phyloP scores from a whole-genome alignment of 352 stramenopile genomes.

The Phytophthora crassamura region DNA sequence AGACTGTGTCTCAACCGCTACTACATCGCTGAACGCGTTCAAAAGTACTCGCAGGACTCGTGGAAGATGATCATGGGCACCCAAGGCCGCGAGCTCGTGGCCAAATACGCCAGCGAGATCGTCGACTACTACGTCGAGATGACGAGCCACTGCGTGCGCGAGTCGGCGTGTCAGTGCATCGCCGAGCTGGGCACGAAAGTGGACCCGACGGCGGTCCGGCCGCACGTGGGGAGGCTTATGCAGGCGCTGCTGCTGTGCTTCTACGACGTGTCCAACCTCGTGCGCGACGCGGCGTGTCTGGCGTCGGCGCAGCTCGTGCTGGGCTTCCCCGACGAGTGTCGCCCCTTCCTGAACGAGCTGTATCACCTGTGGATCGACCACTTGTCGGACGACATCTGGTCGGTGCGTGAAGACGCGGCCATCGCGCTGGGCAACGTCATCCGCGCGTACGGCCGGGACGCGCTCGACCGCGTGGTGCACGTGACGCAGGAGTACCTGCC shows the following conservation, averaged over 20 bases:
- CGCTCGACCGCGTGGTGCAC: constrained; percentile 77
- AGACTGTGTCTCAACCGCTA: constrained; percentile 98
- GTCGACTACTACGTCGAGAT: constrained; percentile 97
- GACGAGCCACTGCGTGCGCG: constrained; percentile 95
- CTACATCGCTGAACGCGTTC: constrained; percentile 97
- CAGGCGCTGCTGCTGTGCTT: constrained; percentile 95
- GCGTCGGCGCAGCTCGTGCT: constrained; percentile 82
- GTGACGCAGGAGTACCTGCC: constrained; percentile 76
- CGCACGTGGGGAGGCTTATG: constrained; percentile 74
- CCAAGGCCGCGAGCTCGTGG: constrained; percentile 84
- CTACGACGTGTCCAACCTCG: constrained; percentile 95
- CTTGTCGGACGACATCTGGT: constrained; percentile 97
- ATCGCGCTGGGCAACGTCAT: constrained; percentile 94
- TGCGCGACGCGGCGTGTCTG: constrained; percentile 96
- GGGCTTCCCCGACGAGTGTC: constrained; percentile 90
- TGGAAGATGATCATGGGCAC: constrained; percentile 93
- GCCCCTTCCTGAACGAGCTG: constrained; percentile 87
- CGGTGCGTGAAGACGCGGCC: constrained; percentile 95
- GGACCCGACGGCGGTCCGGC: constrained; percentile 62
- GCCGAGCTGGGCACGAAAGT: constrained; percentile 95
- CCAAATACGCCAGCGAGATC: constrained; percentile 87
- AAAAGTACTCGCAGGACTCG: constrained; percentile 96
- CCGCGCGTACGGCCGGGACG: constrained; percentile 90
- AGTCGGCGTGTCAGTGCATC: constrained; percentile 96
- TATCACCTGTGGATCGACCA: constrained; percentile 94